Evolutionary conservation across 1,284 basidiomycete genomes (phyloP), one percentile per base, ranked within the genome.

Genomic region (Termitomyces sp.): DNA sequence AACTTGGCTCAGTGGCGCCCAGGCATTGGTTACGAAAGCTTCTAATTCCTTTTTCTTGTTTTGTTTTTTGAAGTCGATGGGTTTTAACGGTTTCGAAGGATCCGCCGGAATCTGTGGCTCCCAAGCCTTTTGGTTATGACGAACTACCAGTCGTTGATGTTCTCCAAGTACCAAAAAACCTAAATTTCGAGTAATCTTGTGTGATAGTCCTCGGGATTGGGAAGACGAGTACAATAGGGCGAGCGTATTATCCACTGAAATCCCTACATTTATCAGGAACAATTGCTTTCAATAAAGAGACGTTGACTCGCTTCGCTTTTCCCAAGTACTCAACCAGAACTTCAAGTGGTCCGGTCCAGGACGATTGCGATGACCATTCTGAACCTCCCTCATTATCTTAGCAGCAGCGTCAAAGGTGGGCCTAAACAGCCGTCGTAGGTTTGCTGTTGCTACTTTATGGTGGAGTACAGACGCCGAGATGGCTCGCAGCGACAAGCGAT

Each of bases 391-490:
- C 7, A 76, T 66, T 5, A 75, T 72, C 5, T 60, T 59, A 0
- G 76, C 80, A 3, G 81, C 85, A 26, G 72, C 72, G 30, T 78
- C 73, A 57, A 86, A 87, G 1, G 70, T 63, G 13, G 81, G 80
- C 31, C 82, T 69, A 68, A 77, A 84, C n/a, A 84, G 64, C 18
- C 58, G 61, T 38, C 78, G 72, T 6, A 86, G 63, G 48, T 74
- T 69, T 30, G 65, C 63, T 14, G 71, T 75, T 3, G 78, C 73
- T 13, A 61, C 53, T 18, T 62, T 65, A 28, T 85, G 72, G 57
- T 84, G 76, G 3, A 86, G 71, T n/a, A 86, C 83, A 8, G 83
- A 72, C 3, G 80, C 79, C n/a, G 81, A 80, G 30, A 71, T 72
- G 11, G 79, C 72, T 16, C 85, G 76, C 37, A 88, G 68, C 53